Evolutionary conservation across 2,329 filamentous ascomycete genomes (phyloP).

Genomic region (Purpureocillium takamizusanense): DNA sequence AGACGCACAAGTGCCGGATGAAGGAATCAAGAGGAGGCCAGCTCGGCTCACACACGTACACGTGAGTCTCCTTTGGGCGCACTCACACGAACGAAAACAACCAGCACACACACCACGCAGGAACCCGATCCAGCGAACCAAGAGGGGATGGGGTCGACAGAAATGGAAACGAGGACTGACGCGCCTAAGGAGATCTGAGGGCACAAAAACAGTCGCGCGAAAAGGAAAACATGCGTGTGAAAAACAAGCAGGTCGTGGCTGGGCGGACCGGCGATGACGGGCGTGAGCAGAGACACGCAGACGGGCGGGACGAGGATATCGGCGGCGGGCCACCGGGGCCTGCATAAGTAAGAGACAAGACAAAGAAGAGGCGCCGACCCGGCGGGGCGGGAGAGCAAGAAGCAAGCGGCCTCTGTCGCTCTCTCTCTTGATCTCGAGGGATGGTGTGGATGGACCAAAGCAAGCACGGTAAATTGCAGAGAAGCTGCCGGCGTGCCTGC

Average conservation of each 20-base stretch:
- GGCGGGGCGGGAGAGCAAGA: constrained; percentile 1
- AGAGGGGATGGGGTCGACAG: too few species aligned
- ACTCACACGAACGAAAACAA: not conserved
- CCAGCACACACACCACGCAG: not conserved
- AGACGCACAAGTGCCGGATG: too few species aligned
- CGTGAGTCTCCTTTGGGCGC: too few species aligned
- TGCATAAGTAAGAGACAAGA: constrained; percentile 4
- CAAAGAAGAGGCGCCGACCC: not conserved
- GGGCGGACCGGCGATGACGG: not conserved
- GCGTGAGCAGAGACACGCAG: not conserved
- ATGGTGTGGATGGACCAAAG: too few species aligned
- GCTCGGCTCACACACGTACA: constrained; percentile 1
- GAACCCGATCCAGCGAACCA: constrained; percentile 1
- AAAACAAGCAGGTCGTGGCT: not conserved
- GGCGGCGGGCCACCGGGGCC: not conserved
- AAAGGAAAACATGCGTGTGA: not conserved
- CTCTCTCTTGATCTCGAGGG: not conserved
- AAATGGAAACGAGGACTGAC: too few species aligned
- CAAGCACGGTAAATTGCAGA: too few species aligned
- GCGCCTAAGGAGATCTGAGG: not conserved
- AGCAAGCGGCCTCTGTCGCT: not conserved
- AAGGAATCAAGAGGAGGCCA: constrained; percentile 2
- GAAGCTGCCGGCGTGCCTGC: too few species aligned
- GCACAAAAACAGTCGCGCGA: not conserved
- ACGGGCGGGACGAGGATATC: not conserved